A percentile compares a stretch with the other conserved stretches of the same genome.
Conservation (phyloP, 345 rosid species). For the Stellera chamaejasme region DNA sequence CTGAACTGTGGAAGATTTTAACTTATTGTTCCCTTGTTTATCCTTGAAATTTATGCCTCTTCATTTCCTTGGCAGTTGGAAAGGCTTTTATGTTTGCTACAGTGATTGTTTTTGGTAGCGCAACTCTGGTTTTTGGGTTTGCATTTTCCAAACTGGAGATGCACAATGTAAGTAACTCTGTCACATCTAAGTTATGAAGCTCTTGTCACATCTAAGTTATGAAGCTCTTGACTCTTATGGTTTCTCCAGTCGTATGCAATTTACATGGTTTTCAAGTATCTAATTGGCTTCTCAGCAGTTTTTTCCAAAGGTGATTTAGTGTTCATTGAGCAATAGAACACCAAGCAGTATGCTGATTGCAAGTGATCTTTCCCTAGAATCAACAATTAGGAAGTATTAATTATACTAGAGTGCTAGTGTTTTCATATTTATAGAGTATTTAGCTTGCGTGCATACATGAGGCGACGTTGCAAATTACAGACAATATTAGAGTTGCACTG, state of each 20-base stretch:
- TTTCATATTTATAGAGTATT: too few relatives aligned
- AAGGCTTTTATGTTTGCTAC: conserved; percentile 83
- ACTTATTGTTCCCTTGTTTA: neutral
- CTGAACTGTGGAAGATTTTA: conserved; percentile 1
- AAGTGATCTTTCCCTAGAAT: neutral
- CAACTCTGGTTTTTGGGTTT: conserved; percentile 42
- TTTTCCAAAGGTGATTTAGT: neutral
- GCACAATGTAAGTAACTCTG: conserved; percentile 38
- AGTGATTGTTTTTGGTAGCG: conserved; percentile 65
- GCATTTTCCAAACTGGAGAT: conserved; percentile 60
- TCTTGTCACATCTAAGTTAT: neutral
- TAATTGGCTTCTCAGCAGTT: neutral
- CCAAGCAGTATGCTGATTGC: neutral
- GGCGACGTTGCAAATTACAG: too few relatives aligned
- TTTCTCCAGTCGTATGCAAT: neutral
- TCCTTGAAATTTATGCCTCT: neutral
- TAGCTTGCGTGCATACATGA: too few relatives aligned
- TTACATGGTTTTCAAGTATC: neutral
- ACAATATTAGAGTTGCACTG: too few relatives aligned
- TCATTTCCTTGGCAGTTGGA: conserved; percentile 40
- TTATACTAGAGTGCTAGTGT: too few relatives aligned
- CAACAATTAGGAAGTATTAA: too few relatives aligned
- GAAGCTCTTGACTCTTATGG: neutral
- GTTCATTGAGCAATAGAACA: neutral
- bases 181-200: neutral